Evolutionary conservation across 108 stramenopile genomes (phyloP).

Genomic region (Nannochloropsis salina): DNA sequence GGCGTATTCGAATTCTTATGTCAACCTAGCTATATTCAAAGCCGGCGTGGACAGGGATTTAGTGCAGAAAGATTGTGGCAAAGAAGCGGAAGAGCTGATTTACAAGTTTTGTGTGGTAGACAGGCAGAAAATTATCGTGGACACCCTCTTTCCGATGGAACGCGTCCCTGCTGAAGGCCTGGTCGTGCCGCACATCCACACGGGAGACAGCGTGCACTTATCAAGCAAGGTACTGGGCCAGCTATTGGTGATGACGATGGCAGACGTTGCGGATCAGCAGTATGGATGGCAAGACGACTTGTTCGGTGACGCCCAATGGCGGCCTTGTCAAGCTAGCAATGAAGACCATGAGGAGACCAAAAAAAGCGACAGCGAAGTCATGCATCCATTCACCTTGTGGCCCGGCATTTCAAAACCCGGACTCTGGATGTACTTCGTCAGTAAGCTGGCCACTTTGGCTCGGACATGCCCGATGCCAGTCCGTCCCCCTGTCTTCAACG

Average conservation of each 20-base stretch:
- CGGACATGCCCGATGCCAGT: not conserved
- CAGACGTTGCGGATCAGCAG: conserved; percentile 15
- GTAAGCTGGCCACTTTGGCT: not conserved
- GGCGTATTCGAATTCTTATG: conserved; percentile 49
- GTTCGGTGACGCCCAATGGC: not conserved
- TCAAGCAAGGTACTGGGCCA: not conserved
- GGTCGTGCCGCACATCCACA: not conserved
- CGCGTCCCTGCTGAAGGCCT: not conserved
- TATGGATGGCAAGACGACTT: conserved; percentile 18
- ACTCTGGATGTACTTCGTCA: conserved; percentile 20
- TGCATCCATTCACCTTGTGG: not conserved
- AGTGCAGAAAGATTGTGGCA: conserved; percentile 34
- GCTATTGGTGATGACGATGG: conserved; percentile 6
- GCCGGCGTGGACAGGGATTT: conserved; percentile 25
- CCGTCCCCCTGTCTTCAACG: not conserved
- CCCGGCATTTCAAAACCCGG: not conserved
- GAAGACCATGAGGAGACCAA: not conserved
- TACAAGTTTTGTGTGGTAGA: conserved; percentile 52
- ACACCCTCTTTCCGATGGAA: not conserved
- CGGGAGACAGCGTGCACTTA: conserved; percentile 1
- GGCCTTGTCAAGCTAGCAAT: not conserved
- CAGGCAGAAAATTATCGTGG: conserved; percentile 36
- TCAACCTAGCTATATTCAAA: conserved; percentile 45
- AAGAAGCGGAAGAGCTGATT: conserved; percentile 41
- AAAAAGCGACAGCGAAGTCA: not conserved